A percentile compares a stretch with the other conserved stretches of the same genome.
Conservation (phyloP, 1,284 basidiomycete genomes). For the Pseudozyma pruni region DNA sequence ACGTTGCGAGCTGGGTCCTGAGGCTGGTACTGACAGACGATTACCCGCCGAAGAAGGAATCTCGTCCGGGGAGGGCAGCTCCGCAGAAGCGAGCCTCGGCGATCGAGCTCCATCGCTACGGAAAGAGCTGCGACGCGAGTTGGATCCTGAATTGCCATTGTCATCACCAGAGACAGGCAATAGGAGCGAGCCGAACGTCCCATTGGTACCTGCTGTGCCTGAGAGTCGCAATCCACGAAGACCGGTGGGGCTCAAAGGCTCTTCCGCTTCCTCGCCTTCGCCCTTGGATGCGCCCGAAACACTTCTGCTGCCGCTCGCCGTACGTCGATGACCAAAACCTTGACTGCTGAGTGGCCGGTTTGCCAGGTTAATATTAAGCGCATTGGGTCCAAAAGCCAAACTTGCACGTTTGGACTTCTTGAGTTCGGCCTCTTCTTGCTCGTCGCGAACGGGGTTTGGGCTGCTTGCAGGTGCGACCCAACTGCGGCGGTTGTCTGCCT, state of each 20-base stretch:
- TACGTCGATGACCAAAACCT: slow-evolving; percentile 36
- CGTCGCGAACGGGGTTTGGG: slow-evolving; percentile 31
- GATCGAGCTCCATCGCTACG: slow-evolving; percentile 34
- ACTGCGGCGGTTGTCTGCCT: slow-evolving; percentile 47
- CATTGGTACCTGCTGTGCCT: slow-evolving; percentile 30
- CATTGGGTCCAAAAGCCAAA: slow-evolving; percentile 57
- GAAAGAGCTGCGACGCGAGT: slow-evolving; percentile 49
- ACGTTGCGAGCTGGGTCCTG: slow-evolving; percentile 17
- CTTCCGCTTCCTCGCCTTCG: slow-evolving; percentile 33
- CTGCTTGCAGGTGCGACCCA: slow-evolving; percentile 40
- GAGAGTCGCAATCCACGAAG: slow-evolving; percentile 46
- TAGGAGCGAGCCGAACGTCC: slow-evolving; percentile 24
- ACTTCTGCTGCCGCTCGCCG: slow-evolving; percentile 46
- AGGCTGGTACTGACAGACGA: slow-evolving; percentile 26
- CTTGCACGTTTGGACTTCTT: slow-evolving; percentile 55
- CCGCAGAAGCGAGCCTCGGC: slow-evolving; percentile 18
- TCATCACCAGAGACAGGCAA: slow-evolving; percentile 18
- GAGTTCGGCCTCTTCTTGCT: slow-evolving; percentile 50
- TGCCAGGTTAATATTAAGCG: slow-evolving; percentile 26
- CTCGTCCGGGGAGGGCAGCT: slow-evolving; percentile 13
- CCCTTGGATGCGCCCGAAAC: slow-evolving; percentile 35
- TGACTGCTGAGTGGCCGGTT: slow-evolving; percentile 14
- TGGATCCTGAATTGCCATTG: slow-evolving; percentile 28
- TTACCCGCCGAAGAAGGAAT: slow-evolving; percentile 10
- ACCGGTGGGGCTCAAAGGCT: slow-evolving; percentile 45